Evolutionary conservation across 2,329 filamentous ascomycete species (phyloP).

Genomic region (Phoma sp.): DNA sequence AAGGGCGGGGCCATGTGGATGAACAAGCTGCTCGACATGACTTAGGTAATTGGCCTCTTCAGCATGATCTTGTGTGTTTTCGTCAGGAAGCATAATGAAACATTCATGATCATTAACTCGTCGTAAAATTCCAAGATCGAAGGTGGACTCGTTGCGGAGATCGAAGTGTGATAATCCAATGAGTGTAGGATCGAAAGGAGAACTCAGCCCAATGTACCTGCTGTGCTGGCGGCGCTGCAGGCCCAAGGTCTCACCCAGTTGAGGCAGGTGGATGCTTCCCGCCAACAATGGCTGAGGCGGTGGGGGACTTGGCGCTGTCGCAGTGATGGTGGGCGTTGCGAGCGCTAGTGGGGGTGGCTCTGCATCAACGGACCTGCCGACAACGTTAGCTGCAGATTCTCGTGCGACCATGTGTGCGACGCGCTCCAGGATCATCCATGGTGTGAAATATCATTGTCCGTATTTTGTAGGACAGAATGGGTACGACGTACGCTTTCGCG

Average conservation of each 20-base stretch:
- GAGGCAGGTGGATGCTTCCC: constrained; percentile 40
- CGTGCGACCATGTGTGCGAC: constrained; percentile 8
- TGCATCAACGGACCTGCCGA: constrained; percentile 47
- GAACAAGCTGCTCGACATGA: constrained; percentile 76
- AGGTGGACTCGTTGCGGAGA: constrained; percentile 78
- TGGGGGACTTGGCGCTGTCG: constrained; percentile 47
- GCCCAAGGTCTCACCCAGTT: constrained; percentile 63
- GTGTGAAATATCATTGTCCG: not conserved
- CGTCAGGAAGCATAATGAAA: constrained; percentile 80
- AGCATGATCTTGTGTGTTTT: constrained; percentile 73
- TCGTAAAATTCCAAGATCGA: constrained; percentile 68
- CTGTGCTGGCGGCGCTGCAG: constrained; percentile 80
- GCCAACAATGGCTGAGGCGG: constrained; percentile 39
- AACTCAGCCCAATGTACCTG: constrained; percentile 83
- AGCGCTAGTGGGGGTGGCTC: constrained; percentile 50
- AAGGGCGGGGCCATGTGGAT: constrained; percentile 76
- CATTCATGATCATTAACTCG: constrained; percentile 80
- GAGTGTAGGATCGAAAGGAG: constrained; percentile 82
- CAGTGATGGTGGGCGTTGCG: constrained; percentile 49
- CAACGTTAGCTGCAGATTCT: constrained; percentile 31
- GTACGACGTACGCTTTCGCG: constrained; percentile 14
- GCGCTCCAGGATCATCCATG: not conserved
- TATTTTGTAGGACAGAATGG: not conserved
- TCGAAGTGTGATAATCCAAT: constrained; percentile 83
- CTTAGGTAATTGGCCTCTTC: constrained; percentile 72